Evolutionary conservation across 1,284 basidiomycete genomes (phyloP).

Genomic region (Takashimella tepidaria): DNA sequence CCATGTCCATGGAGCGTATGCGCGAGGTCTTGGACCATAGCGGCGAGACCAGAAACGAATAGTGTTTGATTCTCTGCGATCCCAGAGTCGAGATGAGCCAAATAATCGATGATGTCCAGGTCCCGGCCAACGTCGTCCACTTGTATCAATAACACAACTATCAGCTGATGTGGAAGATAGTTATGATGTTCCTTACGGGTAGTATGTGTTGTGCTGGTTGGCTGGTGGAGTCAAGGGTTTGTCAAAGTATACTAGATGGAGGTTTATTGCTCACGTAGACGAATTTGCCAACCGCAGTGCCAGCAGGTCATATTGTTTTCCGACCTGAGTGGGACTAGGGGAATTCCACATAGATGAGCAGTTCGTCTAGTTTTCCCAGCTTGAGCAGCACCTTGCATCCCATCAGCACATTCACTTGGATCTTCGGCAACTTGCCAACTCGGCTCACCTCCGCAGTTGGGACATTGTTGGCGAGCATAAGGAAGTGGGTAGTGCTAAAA

Average conservation of each 20-base stretch:
- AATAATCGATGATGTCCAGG: conserved; percentile 15
- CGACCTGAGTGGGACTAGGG: conserved; percentile 17
- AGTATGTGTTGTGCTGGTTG: conserved; percentile 7
- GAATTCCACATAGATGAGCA: conserved; percentile 25
- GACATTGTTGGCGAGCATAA: conserved; percentile 10
- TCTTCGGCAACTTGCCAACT: no score
- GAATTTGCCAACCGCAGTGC: conserved; percentile 17
- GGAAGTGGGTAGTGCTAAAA: conserved; percentile 9
- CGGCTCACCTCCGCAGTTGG: conserved; percentile 12
- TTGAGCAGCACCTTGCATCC: conserved; percentile 16
- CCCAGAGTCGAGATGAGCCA: conserved; percentile 12
- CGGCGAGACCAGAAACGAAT: conserved; percentile 13
- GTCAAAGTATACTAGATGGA: not conserved
- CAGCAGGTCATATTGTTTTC: conserved; percentile 18
- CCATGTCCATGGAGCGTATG: conserved; percentile 1
- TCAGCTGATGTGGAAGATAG: no score
- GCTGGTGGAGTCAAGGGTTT: not conserved
- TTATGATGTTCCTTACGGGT: conserved; percentile 28
- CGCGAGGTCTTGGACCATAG: conserved; percentile 1
- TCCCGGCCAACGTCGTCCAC: conserved; percentile 12
- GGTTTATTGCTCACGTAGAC: conserved; percentile 12
- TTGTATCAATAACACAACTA: no score
- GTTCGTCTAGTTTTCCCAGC: conserved; percentile 13
- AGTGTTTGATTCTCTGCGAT: conserved; percentile 22
- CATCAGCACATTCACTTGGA: no score